phyloP scores from a whole-genome alignment of 1,139 yeast genomes.

The Scheffersomyces parashehatae region DNA sequence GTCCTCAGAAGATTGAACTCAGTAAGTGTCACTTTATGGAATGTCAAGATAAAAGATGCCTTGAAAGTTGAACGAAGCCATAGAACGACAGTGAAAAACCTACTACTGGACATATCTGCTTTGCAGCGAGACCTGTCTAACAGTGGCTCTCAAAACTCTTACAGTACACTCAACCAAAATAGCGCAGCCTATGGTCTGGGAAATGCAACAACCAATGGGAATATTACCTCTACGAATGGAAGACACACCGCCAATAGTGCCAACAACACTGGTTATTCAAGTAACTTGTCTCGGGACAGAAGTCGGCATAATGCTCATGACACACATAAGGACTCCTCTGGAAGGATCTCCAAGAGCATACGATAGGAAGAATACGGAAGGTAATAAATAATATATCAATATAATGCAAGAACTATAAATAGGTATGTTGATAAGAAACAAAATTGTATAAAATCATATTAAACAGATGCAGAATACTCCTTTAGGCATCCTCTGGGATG shows the following conservation, averaged over 20 bases:
- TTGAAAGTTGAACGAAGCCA: conserved; percentile 47
- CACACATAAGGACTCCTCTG: neutral
- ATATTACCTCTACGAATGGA: too few species aligned
- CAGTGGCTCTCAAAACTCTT: too few species aligned
- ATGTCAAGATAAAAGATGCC: conserved; percentile 38
- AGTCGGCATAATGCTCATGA: too few species aligned
- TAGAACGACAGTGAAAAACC: conserved; percentile 28
- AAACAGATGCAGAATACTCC: conserved; percentile 1
- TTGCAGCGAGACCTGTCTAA: conserved; percentile 7
- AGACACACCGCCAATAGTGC: too few species aligned
- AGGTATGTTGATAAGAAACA: conserved; percentile 1
- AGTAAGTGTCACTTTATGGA: conserved; percentile 44
- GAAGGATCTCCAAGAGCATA: neutral
- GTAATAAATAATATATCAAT: neutral
- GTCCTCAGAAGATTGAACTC: conserved; percentile 37
- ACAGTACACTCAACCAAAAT: too few species aligned
- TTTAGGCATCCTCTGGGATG: conserved; percentile 72
- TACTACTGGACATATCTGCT: conserved; percentile 30
- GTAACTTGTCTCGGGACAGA: too few species aligned
- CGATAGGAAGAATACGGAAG: neutral
- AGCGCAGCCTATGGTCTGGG: too few species aligned
- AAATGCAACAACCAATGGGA: too few species aligned
- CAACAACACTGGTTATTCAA: too few species aligned
- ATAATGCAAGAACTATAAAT: neutral
- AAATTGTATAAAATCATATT: conserved; percentile 3